Evolutionary conservation across 768 basidiomycete genomes (phyloP), one percentile per base, ranked within the genome.

Genomic region (Leccinellum albellum): DNA sequence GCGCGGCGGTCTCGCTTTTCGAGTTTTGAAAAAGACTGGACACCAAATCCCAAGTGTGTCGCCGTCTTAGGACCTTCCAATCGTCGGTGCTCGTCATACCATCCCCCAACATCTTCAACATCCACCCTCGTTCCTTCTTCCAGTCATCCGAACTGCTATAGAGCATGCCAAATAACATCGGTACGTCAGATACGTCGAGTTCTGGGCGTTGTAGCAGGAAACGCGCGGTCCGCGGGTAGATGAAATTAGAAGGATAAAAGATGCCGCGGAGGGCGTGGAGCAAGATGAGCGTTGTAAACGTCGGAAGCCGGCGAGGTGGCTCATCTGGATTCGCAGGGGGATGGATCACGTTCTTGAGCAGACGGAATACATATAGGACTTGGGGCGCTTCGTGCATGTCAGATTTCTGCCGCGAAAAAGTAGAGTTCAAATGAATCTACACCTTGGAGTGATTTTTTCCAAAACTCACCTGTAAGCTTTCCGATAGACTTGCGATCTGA

Each of bases 61-160:
- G 75, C 46, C 91, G 78, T 64, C 85, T 85, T 53, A 95, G 70
- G 3, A 93, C 80, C 31, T 78, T 79, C 94, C 94, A 97, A 64
- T 98, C 94, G 42, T 83, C 80, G 0, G 79, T 77, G 49, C 84
- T 80, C 60, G 78, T 78, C 82, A 92, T 86, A 0, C 91, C 91
- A 58, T 96, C 92, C 0, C 87, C 78, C 35, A 97, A 72, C 70
- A 93, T 91, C 40, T 82, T 79, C 32, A 96, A 74, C 28, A 96
- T 94, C 94, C 94, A 98, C 2, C 79, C 79, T n/a, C 92, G 78
- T 65, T 96, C 93, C 70, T 85, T 88, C 73, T 85, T 88, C 88
- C 91, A 94, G 14, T 87, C 86, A 40, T 90, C 87, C 4, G 77
- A 74, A 21, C 79, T 80, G 63, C 89, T 91, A 68, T 93, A 97